Conservation (phyloP, 2,329 filamentous ascomycete genomes). For the Aspergillus pseudonomiae region DNA sequence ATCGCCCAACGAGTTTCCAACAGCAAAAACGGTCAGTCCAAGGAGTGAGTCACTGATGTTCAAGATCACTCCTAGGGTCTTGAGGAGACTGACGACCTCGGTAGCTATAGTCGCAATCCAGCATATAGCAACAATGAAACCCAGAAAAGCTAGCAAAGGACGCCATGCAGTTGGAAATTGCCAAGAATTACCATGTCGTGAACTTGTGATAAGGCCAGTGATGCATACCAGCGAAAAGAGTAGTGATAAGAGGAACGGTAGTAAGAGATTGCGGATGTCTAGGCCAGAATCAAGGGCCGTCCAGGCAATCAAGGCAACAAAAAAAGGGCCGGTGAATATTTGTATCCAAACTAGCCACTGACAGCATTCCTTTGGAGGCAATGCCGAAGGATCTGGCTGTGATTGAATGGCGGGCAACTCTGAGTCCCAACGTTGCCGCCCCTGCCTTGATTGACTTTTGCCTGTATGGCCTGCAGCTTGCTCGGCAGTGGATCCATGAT, state of each 20-base stretch:
- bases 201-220: conserved; percentile 67
- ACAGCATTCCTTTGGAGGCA: conserved; percentile 69
- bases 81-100: conserved; percentile 92
- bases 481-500: conserved; percentile 13
- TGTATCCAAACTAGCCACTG: conserved; percentile 87
- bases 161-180: conserved; percentile 70
- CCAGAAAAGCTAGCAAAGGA: conserved; percentile 79
- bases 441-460: conserved; percentile 21
- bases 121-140: conserved; percentile 86
- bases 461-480: conserved; percentile 14
- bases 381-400: conserved; percentile 22
- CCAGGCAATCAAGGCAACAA: conserved; percentile 75
- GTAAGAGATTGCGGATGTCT: conserved; percentile 56
- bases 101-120: conserved; percentile 97
- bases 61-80: conserved; percentile 87
- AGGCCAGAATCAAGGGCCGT: conserved; percentile 59
- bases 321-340: conserved; percentile 82
- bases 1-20: conserved; percentile 93
- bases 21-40: conserved; percentile 92
- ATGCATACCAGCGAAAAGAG: conserved; percentile 70
- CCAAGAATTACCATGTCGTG: conserved; percentile 53
- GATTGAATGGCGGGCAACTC: conserved; percentile 40
- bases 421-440: conserved; percentile 39
- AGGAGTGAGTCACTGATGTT: conserved; percentile 94
- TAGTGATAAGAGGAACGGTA: conserved; percentile 66